phyloP scores from a whole-genome alignment of 345 rosid species.

The Draba incana region DNA sequence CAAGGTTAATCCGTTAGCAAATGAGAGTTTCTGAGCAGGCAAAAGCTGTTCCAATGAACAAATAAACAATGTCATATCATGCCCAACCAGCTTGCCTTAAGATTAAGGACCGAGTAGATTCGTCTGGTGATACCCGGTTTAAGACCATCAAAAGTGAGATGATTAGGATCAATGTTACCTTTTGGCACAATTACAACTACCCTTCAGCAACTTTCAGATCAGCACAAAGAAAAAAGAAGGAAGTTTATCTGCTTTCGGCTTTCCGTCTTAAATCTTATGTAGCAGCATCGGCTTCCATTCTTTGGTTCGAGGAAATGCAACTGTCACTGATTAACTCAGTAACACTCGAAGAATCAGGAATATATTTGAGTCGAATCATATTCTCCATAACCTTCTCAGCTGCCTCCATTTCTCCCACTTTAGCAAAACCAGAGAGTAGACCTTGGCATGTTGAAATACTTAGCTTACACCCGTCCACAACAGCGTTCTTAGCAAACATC shows the following conservation, averaged over 20 bases:
- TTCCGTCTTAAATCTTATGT: slow-evolving; percentile 23
- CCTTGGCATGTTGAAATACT: slow-evolving; percentile 52
- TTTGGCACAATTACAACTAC: not conserved
- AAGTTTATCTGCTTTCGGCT: slow-evolving; percentile 2
- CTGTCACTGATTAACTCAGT: slow-evolving; percentile 31
- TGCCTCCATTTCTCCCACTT: slow-evolving; percentile 49
- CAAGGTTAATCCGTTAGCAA: slow-evolving; percentile 20
- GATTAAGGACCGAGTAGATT: slow-evolving; percentile 1
- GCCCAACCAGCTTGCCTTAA: not conserved
- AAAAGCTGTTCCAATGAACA: slow-evolving; percentile 2
- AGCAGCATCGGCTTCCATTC: slow-evolving; percentile 38
- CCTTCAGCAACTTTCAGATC: slow-evolving; percentile 6
- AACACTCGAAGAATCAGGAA: slow-evolving; percentile 50
- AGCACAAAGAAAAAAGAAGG: not conserved
- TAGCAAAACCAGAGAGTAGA: slow-evolving; percentile 52
- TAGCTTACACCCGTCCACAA: slow-evolving; percentile 50
- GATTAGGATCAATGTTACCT: slow-evolving; percentile 8
- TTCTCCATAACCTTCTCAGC: slow-evolving; percentile 58
- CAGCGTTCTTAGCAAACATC: slow-evolving; percentile 49
- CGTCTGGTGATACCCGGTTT: not conserved
- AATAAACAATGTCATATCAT: not conserved
- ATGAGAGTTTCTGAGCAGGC: slow-evolving; percentile 21
- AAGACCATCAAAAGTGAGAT: slow-evolving; percentile 7
- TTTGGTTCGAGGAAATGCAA: slow-evolving; percentile 30
- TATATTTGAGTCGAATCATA: slow-evolving; percentile 54